phyloP scores from a whole-genome alignment of 78 protist species.

The Mantamonas sphyraenae region DNA sequence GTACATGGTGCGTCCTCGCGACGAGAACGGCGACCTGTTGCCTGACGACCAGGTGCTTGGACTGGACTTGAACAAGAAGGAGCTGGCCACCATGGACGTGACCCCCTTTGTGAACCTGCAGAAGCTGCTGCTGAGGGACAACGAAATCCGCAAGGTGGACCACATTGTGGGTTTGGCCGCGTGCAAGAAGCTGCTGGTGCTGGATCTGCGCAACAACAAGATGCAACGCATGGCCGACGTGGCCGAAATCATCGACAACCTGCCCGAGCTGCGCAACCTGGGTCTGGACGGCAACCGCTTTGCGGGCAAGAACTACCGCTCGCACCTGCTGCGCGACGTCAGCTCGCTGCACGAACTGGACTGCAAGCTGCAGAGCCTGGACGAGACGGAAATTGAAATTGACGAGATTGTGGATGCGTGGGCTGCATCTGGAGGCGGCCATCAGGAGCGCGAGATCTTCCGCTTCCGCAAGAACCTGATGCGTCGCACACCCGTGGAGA shows the following conservation, averaged over 20 bases:
- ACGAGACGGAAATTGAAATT: not conserved
- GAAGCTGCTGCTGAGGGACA: not conserved
- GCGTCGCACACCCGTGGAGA: not conserved
- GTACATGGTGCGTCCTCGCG: not conserved
- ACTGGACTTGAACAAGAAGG: not conserved
- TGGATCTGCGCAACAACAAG: not conserved
- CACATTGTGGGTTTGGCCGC: not conserved
- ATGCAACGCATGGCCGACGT: not conserved
- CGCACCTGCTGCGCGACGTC: not conserved
- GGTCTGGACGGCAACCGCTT: not conserved
- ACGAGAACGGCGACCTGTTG: too few relatives aligned
- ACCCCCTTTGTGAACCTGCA: not conserved
- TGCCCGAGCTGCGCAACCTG: not conserved
- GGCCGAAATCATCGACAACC: not conserved
- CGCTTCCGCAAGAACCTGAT: not conserved
- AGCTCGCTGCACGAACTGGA: not conserved
- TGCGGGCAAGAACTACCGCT: not conserved
- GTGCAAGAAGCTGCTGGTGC: not conserved
- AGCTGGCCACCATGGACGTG: not conserved
- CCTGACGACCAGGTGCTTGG: not conserved
- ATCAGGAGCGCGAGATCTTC: too few relatives aligned
- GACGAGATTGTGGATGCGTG: not conserved
- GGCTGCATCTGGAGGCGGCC: too few relatives aligned
- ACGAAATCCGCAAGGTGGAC: too few relatives aligned
- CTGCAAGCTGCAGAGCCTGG: not conserved